These are phyloP conservation scores for Fusarium albidum DNA, from an alignment of 2,329 filamentous ascomycete species.

Conservation along the genomic window DNA sequence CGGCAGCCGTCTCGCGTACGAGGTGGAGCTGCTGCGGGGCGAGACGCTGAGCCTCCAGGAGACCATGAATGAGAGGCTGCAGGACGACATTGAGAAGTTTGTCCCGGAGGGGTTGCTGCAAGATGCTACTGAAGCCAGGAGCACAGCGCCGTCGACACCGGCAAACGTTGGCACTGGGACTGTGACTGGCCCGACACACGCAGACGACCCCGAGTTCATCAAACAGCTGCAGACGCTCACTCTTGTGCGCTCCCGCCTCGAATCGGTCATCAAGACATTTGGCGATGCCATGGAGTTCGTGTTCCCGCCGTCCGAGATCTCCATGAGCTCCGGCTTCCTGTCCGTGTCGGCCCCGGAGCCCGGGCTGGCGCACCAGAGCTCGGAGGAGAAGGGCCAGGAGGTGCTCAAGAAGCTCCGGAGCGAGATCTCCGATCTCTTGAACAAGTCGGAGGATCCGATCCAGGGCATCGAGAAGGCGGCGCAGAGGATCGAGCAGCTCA, in stretches of 20 bases:
- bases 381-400: constrained; percentile 87
- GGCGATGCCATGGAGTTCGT: constrained; percentile 96
- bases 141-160: constrained; percentile 35
- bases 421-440: constrained; percentile 76
- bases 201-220: constrained; percentile 72
- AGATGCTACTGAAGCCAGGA: constrained; percentile 40
- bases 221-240: constrained; percentile 83
- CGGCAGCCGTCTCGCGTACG: constrained; percentile 87
- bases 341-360: constrained; percentile 88
- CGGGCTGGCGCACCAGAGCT: constrained; percentile 68
- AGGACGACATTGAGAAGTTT: constrained; percentile 77
- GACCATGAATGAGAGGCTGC: constrained; percentile 75
- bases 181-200: constrained; percentile 21
- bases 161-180: constrained; percentile 2
- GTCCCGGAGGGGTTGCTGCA: constrained; percentile 62
- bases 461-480: constrained; percentile 78
- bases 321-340: constrained; percentile 84
- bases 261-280: constrained; percentile 89
- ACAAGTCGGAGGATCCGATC: constrained; percentile 63
- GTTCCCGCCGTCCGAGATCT: constrained; percentile 86
- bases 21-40: constrained; percentile 91
- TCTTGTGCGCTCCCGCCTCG: constrained; percentile 82
- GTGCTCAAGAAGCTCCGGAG: constrained; percentile 74
- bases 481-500: constrained; percentile 77
- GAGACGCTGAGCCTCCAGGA: constrained; percentile 85